Conservation (phyloP, 176 grass and related monocot species). For the Lolium perenne region DNA sequence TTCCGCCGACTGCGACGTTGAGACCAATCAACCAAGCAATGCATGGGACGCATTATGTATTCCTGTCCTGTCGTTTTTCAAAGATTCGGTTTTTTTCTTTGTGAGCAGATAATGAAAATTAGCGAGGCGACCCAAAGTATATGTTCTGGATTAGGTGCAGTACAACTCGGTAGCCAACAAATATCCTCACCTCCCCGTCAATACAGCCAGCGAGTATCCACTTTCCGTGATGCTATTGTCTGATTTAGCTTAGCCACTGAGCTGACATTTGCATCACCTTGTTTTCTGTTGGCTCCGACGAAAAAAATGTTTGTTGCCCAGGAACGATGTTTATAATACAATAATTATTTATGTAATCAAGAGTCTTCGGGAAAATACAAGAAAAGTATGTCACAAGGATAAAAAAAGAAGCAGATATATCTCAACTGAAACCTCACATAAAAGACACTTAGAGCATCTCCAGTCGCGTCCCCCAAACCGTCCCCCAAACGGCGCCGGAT, state of each 20-base stretch:
- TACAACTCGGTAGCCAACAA: background rate
- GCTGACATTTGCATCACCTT: background rate
- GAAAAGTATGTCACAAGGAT: background rate
- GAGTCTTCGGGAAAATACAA: background rate
- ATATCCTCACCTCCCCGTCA: background rate
- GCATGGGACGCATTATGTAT: background rate
- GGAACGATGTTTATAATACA: background rate
- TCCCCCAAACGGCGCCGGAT: no score
- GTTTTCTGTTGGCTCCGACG: background rate
- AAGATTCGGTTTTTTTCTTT: background rate
- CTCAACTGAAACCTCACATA: background rate
- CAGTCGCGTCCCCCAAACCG: no score
- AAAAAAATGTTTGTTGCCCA: background rate
- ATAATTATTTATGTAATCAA: background rate
- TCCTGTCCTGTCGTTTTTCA: background rate
- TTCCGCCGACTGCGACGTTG: background rate
- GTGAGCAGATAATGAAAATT: background rate
- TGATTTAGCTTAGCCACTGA: background rate
- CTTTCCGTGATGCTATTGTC: background rate
- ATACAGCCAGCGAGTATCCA: background rate
- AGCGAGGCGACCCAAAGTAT: background rate
- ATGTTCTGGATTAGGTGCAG: background rate
- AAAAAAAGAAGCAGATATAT: background rate
- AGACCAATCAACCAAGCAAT: background rate
- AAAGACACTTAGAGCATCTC: background rate